A percentile compares a stretch with the other conserved stretches of the same genome.
Evolutionary conservation across 257 asterid genomes (phyloP).

Genomic region (Gynochthodes officinalis): DNA sequence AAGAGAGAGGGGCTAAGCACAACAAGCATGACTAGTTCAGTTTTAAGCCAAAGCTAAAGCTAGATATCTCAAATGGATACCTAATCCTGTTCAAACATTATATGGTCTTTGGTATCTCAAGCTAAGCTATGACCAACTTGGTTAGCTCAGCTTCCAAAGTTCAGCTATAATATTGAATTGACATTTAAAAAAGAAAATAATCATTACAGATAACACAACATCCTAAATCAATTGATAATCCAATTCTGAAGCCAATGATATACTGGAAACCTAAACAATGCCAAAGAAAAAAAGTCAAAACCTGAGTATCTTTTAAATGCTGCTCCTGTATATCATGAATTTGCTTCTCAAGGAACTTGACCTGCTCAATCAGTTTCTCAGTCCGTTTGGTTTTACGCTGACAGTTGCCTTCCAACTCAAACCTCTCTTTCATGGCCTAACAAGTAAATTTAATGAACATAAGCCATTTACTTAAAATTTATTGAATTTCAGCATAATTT

Average conservation of each 20-base stretch:
- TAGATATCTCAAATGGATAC: neutral
- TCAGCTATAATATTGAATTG: neutral
- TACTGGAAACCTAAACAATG: neutral
- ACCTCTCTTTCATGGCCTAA: constrained; percentile 68
- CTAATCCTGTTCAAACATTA: neutral
- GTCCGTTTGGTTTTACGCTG: constrained; percentile 40
- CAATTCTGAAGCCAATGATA: neutral
- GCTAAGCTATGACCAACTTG: neutral
- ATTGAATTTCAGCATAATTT: constrained; percentile 4
- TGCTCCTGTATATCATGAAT: constrained; percentile 64
- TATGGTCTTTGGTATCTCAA: neutral
- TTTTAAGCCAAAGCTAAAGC: constrained; percentile 1
- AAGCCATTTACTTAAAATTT: constrained; percentile 19
- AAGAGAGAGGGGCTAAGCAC: too few relatives aligned
- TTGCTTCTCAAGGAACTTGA: constrained; percentile 53
- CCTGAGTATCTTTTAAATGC: constrained; percentile 70
- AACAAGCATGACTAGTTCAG: neutral
- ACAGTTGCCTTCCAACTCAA: constrained; percentile 57
- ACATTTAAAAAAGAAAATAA: neutral
- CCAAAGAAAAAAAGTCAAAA: constrained; percentile 9
- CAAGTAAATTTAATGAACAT: constrained; percentile 16
- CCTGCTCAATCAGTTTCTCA: constrained; percentile 38
- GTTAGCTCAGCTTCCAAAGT: neutral
- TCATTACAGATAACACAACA: neutral
- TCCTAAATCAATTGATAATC: neutral